phyloP scores from a whole-genome alignment of 176 grass and related monocot species.

The Avena eriantha region DNA sequence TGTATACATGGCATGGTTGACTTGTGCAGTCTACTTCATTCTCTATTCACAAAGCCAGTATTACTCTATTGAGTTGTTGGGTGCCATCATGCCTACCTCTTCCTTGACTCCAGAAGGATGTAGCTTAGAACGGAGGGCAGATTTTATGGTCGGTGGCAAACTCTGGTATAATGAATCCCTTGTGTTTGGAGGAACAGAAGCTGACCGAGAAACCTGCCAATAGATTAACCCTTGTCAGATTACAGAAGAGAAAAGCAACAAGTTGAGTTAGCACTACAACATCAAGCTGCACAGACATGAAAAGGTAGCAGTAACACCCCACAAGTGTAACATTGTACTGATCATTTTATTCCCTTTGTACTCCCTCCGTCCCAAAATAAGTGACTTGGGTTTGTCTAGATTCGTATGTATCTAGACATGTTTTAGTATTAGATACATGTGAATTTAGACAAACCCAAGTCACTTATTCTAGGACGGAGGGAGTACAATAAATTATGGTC shows the following conservation, averaged over 20 bases:
- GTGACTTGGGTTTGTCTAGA: too few relatives aligned
- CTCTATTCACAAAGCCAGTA: background rate
- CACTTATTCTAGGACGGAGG: too few relatives aligned
- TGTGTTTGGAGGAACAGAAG: slow-evolving; percentile 89
- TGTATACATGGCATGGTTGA: slow-evolving; percentile 19
- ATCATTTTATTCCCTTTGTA: slow-evolving; percentile 33
- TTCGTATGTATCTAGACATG: too few relatives aligned
- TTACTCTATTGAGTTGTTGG: slow-evolving; percentile 15
- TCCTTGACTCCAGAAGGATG: slow-evolving; percentile 74
- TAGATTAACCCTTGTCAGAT: slow-evolving; percentile 42
- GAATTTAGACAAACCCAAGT: too few relatives aligned
- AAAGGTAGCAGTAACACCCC: slow-evolving; percentile 30
- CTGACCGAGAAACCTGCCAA: slow-evolving; percentile 81
- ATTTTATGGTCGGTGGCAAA: slow-evolving; percentile 85
- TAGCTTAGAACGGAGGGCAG: slow-evolving; percentile 74
- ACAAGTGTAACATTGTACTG: slow-evolving; percentile 28
- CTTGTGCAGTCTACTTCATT: slow-evolving; percentile 34
- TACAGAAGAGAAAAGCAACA: slow-evolving; percentile 26
- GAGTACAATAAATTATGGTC: background rate
- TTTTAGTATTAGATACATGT: too few relatives aligned
- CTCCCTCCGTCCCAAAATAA: too few relatives aligned
- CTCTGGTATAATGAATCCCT: slow-evolving; percentile 92
- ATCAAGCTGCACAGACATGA: slow-evolving; percentile 25
- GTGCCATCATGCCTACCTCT: slow-evolving; percentile 65
- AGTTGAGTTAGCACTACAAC: slow-evolving; percentile 23